Base-by-base conservation (phyloP, 768 basidiomycete species). In the Podaxis sp. region DNA sequence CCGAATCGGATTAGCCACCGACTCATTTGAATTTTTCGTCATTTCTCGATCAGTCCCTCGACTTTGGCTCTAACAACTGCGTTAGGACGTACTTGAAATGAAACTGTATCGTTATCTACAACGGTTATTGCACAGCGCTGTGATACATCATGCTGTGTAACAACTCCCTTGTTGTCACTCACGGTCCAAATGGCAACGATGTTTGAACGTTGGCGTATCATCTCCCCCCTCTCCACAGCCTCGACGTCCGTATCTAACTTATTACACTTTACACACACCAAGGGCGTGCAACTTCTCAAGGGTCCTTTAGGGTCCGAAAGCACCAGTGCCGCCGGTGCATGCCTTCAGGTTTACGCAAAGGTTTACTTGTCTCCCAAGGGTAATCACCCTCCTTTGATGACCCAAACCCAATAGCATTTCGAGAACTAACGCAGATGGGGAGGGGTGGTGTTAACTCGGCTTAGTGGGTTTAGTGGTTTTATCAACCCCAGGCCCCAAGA, bases 61-160 rank as follows among this genome's bases (percentile, higher is more conserved):
- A 38, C 22, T 56, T 37, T 56, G 54, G 54, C 54, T 56, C 54
- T 38, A 56, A 56, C 54, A 56, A 15, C 38, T 56, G 54, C 30
- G 53, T 33, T 13, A 11, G 20, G 33, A 40, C 13, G 37, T 37
- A 3, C 38, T 40, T 24, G 24, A 56, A 56, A 56, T 56, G 54
- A 38, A 56, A 56, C 54, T 20, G 20, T 36, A 20, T 56, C 37
- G 36, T 56, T 56, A 56, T 56, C 54, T 56, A 36, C 54, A 56
- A 13, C 22, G 38, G 38, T 56, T 40, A 30, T 37, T 37, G 58
- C 20, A 58, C 11, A 48, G 12, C 36, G 36, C 20, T 24, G 38
- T 56, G 38, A 28, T 50, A 50, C 49, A 50, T 28, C 22, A 50
- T 50, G 49, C 26, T 12, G 24, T 26, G 30, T n/a, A 30, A 54